Evolutionary conservation across 192 early-diverging fungal species (phyloP), one percentile per base, ranked within the genome.

Genomic region (Linnemannia elongata): DNA sequence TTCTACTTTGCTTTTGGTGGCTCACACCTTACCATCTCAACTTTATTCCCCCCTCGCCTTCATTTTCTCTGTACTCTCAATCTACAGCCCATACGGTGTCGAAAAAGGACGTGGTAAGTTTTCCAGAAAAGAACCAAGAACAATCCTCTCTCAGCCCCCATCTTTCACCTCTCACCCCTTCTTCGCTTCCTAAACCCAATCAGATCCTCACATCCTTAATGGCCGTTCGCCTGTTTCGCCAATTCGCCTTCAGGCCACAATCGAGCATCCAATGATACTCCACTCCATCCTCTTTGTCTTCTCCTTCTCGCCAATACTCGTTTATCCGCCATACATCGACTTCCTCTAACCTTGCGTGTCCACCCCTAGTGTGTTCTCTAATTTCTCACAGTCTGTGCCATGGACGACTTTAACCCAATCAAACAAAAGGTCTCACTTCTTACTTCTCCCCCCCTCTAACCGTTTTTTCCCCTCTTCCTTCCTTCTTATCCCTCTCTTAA

Each of bases 71-170:
- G 17, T 5, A 1, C 35, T 35, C 12, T 10, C 41, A 24, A 33
- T 27, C 47, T 52, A 22, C 24, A 78, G 76, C 36, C 76, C 76
- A 69, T 78, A 70, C 69, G 76, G 76, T 69, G 22, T 78, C 22
- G 76, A 78, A 66, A 78, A 78, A 78, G 76, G 76, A 49, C 60
- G 76, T 45, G 76, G 74, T 75, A 75, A 66, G 60, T 66, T 33
- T 24, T 66, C 24, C 8, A 66, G n/a, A 3, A 66, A 66, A 66
- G 12, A 15, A 13, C 44, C 12, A 45, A 45, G 44, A 12, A 15
- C 44, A 45, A 45, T 3, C 44, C 44, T 13, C 44, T 6, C 38
- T 8, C n/a, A 30, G 1, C n/a, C 27, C 60, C 60, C 10, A 30
- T 15, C 8, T 30, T 33, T 66, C 60, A 13, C 13, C 27, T 66